Evolutionary conservation across 495 filamentous ascomycete genomes (phyloP), one percentile per base, ranked within the genome.

Genomic region (Penicillium parvum): DNA sequence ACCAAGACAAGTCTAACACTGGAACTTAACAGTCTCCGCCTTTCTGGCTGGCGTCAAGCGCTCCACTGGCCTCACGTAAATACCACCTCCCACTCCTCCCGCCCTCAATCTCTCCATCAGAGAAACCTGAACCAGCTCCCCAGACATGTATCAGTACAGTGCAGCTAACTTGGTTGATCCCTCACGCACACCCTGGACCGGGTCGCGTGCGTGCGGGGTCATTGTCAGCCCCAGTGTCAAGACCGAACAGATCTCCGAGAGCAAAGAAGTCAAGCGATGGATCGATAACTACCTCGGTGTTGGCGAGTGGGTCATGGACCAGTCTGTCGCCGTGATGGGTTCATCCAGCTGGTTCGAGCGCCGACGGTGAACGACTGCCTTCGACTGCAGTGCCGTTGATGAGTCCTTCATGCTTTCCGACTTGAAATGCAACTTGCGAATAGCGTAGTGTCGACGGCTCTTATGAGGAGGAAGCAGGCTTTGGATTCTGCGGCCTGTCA

Each of bases 241-340:
- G 64, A 82, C 82, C 51, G 94, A 97, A 51, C 79, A 84, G 53
- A 76, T 97, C 49, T 76, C 85, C 47, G 88, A 95, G 29, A 90
- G 81, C 63, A 86, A 88, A 66, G 84, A 91, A 42, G 58, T 95
- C 53, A 85, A 87, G 63, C 84, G 82, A 55, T 96, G 89, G 85
- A 77, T 98, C 52, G 88, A 91, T 57, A 95, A 83, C 62, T 98
- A 98, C 69, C 83, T 98, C 45, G 87, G 87, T 37, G 81, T 97
- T 30, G 92, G 92, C 60, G 92, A 98, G 68, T 94, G 87, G 87
- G 85, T 95, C 39, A 91, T 98, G 90, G 92, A 98, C 60, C 85
- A 91, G 69, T 92, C 89, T 4, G 88, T 96, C 19, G 90, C 90
- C 19, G 74, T 96, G 39, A 82, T 95, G 67, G 84, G 89, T 10